phyloP scores from a whole-genome alignment of 768 basidiomycete genomes.

The Calocybe cyanea region DNA sequence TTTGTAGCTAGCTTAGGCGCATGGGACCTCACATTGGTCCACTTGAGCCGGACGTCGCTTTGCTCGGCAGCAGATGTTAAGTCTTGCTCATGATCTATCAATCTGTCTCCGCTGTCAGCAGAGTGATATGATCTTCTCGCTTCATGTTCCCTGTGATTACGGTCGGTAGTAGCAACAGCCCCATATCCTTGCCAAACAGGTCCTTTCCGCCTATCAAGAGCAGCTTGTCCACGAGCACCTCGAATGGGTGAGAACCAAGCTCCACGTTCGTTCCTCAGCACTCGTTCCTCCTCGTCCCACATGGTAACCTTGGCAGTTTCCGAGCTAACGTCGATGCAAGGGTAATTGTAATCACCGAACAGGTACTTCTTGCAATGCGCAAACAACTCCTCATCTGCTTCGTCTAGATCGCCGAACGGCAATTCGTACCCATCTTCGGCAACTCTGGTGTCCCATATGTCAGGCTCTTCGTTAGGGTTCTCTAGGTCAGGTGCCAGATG shows the following conservation, averaged over 20 bases:
- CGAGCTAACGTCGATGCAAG: slow-evolving; percentile 82
- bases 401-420: slow-evolving; percentile 66
- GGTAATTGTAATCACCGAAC: slow-evolving; percentile 91
- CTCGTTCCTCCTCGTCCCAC: slow-evolving; percentile 85
- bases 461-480: slow-evolving; percentile 35
- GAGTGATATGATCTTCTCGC: not conserved
- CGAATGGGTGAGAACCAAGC: slow-evolving; percentile 67
- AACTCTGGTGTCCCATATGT: slow-evolving; percentile 32
- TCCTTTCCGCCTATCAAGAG: slow-evolving; percentile 31
- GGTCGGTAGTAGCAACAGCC: slow-evolving; percentile 37
- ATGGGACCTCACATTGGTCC: slow-evolving; percentile 30
- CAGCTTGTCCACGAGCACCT: slow-evolving; percentile 39
- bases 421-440: slow-evolving; percentile 49
- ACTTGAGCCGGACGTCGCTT: slow-evolving; percentile 40
- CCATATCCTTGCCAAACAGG: slow-evolving; percentile 58
- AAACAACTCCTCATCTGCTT: slow-evolving; percentile 74
- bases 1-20: slow-evolving; percentile 13
- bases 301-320: slow-evolving; percentile 62
- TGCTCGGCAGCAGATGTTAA: slow-evolving; percentile 26
- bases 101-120: slow-evolving; percentile 15
- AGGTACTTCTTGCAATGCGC: slow-evolving; percentile 72
- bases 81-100: slow-evolving; percentile 49
- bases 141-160: slow-evolving; percentile 5
- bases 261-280: slow-evolving; percentile 69
- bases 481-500: slow-evolving; percentile 59